A percentile compares a stretch with the other conserved stretches of the same genome.
Evolutionary conservation across 208 protist species (phyloP).

Genomic region (Wallacemonas sp.): DNA sequence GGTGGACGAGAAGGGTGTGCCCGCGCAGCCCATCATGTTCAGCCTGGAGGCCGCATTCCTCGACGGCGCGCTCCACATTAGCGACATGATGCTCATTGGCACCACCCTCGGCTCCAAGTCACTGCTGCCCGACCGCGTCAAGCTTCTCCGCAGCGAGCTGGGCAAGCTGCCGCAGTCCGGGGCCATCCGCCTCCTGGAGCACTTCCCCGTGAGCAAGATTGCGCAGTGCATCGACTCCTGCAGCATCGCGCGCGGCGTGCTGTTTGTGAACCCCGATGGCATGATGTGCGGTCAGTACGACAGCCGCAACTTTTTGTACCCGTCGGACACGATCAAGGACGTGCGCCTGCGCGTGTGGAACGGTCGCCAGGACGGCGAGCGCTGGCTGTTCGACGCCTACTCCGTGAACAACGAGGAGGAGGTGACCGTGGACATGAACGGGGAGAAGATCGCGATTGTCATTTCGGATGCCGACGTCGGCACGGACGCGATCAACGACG

Average conservation of each 20-base stretch:
- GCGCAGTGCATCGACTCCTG: constrained; percentile 56
- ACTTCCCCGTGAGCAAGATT: constrained; percentile 67
- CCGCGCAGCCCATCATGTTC: constrained; percentile 33
- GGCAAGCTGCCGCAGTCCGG: constrained; percentile 43
- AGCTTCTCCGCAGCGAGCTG: constrained; percentile 54
- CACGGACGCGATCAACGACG: constrained; percentile 74
- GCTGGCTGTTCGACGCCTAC: constrained; percentile 80
- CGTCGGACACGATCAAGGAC: constrained; percentile 52
- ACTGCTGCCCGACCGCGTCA: constrained; percentile 65
- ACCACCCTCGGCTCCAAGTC: constrained; percentile 45
- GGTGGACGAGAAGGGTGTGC: not conserved
- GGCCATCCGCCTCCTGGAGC: constrained; percentile 54
- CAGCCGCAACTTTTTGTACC: constrained; percentile 77
- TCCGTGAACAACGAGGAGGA: constrained; percentile 53
- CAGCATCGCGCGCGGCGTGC: constrained; percentile 49
- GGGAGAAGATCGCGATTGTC: constrained; percentile 33
- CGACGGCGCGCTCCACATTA: constrained; percentile 72
- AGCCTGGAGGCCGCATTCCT: constrained; percentile 77
- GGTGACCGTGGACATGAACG: constrained; percentile 31
- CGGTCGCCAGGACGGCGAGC: constrained; percentile 35
- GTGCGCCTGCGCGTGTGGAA: constrained; percentile 81
- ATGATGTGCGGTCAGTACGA: constrained; percentile 69
- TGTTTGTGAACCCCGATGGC: constrained; percentile 85
- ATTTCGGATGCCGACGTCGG: constrained; percentile 65
- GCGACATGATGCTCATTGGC: constrained; percentile 75